Conservation (phyloP, 345 rosid species). For the Bruguiera gymnorhiza region DNA sequence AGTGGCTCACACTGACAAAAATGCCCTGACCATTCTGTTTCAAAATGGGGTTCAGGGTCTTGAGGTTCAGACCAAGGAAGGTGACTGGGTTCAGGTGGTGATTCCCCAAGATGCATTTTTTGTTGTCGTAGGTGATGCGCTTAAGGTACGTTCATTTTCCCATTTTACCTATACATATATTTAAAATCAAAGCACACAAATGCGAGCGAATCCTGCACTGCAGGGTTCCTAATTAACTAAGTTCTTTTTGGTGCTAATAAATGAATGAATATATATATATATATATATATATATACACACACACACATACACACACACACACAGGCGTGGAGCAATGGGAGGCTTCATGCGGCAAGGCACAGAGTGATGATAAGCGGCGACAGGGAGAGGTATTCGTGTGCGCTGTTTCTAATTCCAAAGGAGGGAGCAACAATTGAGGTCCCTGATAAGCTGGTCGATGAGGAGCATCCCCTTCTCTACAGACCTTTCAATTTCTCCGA, state of each 20-base stretch:
- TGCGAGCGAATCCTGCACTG: too few species aligned
- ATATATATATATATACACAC: too few species aligned
- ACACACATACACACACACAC: neutral
- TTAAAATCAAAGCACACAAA: too few species aligned
- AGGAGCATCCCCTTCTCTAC: constrained; percentile 47
- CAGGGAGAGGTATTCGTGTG: constrained; percentile 42
- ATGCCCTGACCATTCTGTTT: constrained; percentile 36
- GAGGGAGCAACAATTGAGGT: constrained; percentile 35
- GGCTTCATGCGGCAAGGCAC: constrained; percentile 43
- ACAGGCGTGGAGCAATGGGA: constrained; percentile 61
- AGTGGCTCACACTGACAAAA: constrained; percentile 48
- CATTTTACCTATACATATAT: neutral
- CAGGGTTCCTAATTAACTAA: too few species aligned
- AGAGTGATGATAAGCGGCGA: constrained; percentile 43
- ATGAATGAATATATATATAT: neutral
- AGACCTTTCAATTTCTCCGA: constrained; percentile 42
- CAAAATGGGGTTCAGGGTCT: constrained; percentile 54
- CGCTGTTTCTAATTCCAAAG: constrained; percentile 38
- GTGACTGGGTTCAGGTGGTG: constrained; percentile 27
- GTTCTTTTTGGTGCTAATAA: neutral
- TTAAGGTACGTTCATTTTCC: constrained; percentile 26
- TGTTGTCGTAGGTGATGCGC: constrained; percentile 43
- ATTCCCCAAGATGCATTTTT: constrained; percentile 35
- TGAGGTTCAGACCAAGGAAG: constrained; percentile 34
- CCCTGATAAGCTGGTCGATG: constrained; percentile 37